These are phyloP conservation scores for Pilasporangium apinafurcum DNA, from an alignment of 352 stramenopile genomes.

Conservation along the genomic window DNA sequence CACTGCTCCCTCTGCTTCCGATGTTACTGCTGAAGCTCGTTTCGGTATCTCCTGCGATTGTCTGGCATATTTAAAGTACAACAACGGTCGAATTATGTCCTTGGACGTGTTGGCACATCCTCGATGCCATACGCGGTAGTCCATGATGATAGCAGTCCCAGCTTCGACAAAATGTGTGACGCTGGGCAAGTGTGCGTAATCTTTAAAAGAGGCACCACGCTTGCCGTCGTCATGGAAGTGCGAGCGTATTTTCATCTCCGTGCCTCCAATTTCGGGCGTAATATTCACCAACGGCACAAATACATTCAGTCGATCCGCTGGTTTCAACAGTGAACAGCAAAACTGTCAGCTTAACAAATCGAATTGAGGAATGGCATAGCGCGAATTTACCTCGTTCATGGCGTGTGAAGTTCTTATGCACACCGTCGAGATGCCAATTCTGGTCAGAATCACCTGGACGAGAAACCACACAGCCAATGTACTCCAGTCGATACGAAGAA, in stretches of 20 bases:
- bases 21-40: not conserved
- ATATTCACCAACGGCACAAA: conserved; percentile 65
- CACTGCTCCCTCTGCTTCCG: conserved; percentile 1
- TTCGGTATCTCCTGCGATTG: not conserved
- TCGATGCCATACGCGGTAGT: conserved; percentile 78
- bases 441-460: conserved; percentile 51
- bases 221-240: conserved; percentile 36
- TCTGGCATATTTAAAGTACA: conserved; percentile 69
- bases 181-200: conserved; percentile 42
- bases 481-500: conserved; percentile 53
- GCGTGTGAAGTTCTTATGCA: conserved; percentile 38
- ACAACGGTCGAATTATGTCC: conserved; percentile 34
- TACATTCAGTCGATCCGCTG: conserved; percentile 69
- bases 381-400: conserved; percentile 40
- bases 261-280: conserved; percentile 36
- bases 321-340: no score
- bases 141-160: conserved; percentile 61
- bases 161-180: conserved; percentile 43
- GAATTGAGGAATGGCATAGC: no score
- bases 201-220: conserved; percentile 31
- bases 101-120: conserved; percentile 44
- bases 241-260: conserved; percentile 61
- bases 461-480: conserved; percentile 64
- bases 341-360: no score
- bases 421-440: conserved; percentile 79